phyloP scores from a whole-genome alignment of 73 alveolate genomes.

The Paramecium bursaria region DNA sequence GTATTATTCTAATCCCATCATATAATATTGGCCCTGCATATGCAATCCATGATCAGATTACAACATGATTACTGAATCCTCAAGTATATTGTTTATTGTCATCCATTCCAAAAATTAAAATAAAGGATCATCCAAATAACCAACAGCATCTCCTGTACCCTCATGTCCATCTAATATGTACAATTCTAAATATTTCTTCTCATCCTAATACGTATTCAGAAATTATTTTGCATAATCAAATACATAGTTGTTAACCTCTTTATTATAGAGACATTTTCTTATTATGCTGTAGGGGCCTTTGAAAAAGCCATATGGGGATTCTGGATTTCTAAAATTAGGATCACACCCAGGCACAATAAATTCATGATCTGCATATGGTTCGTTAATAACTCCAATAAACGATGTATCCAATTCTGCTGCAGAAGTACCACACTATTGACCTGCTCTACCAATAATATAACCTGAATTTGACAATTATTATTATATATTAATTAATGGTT shows the following conservation, averaged over 20 bases:
- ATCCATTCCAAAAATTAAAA: conserved; percentile 63
- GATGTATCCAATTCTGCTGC: conserved; percentile 16
- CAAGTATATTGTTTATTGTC: conserved; percentile 6
- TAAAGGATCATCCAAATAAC: conserved; percentile 78
- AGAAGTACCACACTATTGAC: conserved; percentile 67
- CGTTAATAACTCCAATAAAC: conserved; percentile 27
- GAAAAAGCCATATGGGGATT: conserved; percentile 65
- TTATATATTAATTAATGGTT: conserved; percentile 59
- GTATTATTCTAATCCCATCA: not conserved
- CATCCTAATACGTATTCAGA: conserved; percentile 74
- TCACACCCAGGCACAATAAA: conserved; percentile 72
- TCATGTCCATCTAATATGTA: conserved; percentile 80
- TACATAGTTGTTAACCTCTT: conserved; percentile 72
- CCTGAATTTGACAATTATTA: conserved; percentile 73
- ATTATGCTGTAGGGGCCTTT: conserved; percentile 75
- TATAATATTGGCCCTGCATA: not conserved
- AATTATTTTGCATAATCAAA: conserved; percentile 77
- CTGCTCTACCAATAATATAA: conserved; percentile 71
- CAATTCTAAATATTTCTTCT: conserved; percentile 71
- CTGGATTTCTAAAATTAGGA: conserved; percentile 73
- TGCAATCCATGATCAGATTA: conserved; percentile 36
- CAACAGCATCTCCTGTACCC: conserved; percentile 74
- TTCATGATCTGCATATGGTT: conserved; percentile 73
- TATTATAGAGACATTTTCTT: conserved; percentile 75
- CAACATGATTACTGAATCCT: not conserved